Evolutionary conservation across 1,139 yeast species (phyloP).

Genomic region (Pichia sp.): DNA sequence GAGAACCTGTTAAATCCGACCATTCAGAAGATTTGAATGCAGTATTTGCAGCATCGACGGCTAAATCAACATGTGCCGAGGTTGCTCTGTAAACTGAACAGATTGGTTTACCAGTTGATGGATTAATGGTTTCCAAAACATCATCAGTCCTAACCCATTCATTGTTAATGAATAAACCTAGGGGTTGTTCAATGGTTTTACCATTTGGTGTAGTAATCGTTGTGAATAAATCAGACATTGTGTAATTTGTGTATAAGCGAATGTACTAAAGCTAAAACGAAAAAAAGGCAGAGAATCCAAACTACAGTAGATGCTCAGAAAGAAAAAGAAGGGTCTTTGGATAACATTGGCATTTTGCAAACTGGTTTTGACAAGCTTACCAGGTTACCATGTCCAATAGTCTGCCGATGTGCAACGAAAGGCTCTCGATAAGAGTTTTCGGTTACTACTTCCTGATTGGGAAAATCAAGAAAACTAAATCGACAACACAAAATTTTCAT

Average conservation of each 20-base stretch:
- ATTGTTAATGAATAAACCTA: slow-evolving; percentile 75
- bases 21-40: slow-evolving; percentile 46
- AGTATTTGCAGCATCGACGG: slow-evolving; percentile 53
- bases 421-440: neutral
- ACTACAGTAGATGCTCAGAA: too few relatives aligned
- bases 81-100: slow-evolving; percentile 63
- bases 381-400: too few relatives aligned
- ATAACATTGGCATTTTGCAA: neutral
- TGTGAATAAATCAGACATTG: slow-evolving; percentile 21
- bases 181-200: slow-evolving; percentile 52
- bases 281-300: neutral
- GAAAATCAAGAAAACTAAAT: too few relatives aligned
- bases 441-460: neutral
- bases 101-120: slow-evolving; percentile 61
- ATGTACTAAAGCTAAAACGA: neutral
- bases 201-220: slow-evolving; percentile 63
- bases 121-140: slow-evolving; percentile 43
- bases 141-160: slow-evolving; percentile 58
- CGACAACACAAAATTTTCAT: too few relatives aligned
- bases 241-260: too few relatives aligned
- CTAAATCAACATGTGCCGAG: slow-evolving; percentile 54
- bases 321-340: neutral
- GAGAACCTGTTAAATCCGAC: slow-evolving; percentile 39
- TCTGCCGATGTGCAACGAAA: too few relatives aligned
- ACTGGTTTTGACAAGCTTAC: too few relatives aligned